Conservation (phyloP, 164 flowering plant genomes). For the Protea cynaroides region DNA sequence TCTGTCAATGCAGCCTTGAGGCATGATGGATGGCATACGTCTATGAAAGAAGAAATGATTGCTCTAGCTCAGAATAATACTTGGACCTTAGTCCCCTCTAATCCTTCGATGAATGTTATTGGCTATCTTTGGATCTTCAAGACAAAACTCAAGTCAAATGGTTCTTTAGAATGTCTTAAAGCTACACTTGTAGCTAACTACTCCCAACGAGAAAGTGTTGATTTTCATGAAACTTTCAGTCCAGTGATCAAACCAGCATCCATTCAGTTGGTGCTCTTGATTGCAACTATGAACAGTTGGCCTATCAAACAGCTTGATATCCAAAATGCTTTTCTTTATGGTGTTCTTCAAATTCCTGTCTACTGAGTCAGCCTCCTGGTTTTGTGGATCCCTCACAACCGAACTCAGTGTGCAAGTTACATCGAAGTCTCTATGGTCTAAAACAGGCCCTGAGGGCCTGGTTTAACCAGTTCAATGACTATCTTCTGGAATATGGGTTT, state of each 20-base stretch:
- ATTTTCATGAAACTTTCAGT: neutral
- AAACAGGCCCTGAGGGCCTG: neutral
- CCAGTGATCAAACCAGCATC: neutral
- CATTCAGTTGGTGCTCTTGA: neutral
- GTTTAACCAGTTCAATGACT: neutral
- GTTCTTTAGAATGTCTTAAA: neutral
- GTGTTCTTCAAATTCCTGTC: too few species aligned
- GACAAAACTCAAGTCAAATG: neutral
- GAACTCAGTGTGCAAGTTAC: neutral
- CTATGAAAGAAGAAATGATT: neutral
- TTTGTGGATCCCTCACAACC: neutral
- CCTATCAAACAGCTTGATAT: neutral
- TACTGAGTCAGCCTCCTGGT: neutral
- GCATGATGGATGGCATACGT: neutral
- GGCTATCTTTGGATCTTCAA: neutral
- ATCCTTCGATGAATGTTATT: neutral
- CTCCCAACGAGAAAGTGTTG: neutral
- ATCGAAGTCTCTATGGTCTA: neutral
- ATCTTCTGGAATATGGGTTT: too few species aligned
- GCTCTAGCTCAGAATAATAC: neutral
- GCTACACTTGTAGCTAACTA: neutral
- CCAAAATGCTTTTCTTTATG: too few species aligned
- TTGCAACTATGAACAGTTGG: neutral
- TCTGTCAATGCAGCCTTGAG: neutral
- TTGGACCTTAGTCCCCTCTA: neutral